These are phyloP conservation scores for Candida ortonii DNA, from an alignment of 805 yeast genomes.

Conservation along the genomic window DNA sequence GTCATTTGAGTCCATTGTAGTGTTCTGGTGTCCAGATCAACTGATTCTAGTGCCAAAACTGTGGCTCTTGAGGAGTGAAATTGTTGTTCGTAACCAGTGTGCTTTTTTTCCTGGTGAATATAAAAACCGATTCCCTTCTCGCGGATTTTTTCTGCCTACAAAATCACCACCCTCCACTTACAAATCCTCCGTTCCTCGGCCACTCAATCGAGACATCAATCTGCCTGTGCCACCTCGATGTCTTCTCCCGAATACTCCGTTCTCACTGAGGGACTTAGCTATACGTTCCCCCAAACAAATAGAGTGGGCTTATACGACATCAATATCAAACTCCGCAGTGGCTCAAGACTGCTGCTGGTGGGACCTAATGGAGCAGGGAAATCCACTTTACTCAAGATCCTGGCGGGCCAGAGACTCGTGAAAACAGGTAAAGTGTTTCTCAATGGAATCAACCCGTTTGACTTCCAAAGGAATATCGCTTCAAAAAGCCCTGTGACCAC, in stretches of 20 bases:
- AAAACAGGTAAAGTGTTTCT: slow-evolving; percentile 64
- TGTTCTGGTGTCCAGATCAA: slow-evolving; percentile 22
- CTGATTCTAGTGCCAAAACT: neutral
- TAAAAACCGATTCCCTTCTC: no score
- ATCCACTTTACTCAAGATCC: slow-evolving; percentile 76
- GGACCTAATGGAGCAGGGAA: slow-evolving; percentile 99
- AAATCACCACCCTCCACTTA: no score
- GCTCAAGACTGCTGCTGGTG: slow-evolving; percentile 71
- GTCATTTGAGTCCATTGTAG: slow-evolving; percentile 23
- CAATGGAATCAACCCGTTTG: slow-evolving; percentile 88
- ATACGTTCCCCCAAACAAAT: slow-evolving; percentile 58
- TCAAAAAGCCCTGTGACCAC: slow-evolving; percentile 39
- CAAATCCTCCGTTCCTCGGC: no score
- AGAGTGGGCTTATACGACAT: slow-evolving; percentile 69
- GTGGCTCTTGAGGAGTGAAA: no score
- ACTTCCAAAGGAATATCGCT: slow-evolving; percentile 27
- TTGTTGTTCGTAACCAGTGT: slow-evolving; percentile 9
- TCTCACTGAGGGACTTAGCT: slow-evolving; percentile 60
- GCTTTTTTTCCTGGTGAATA: no score
- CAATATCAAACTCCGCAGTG: slow-evolving; percentile 59
- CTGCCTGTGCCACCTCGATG: no score
- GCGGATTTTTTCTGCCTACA: no score
- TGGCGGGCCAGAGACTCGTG: slow-evolving; percentile 90
- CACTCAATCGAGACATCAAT: no score
- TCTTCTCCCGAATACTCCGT: slow-evolving; percentile 47